phyloP scores from a whole-genome alignment of 257 asterid genomes.

The Ballota nigra region DNA sequence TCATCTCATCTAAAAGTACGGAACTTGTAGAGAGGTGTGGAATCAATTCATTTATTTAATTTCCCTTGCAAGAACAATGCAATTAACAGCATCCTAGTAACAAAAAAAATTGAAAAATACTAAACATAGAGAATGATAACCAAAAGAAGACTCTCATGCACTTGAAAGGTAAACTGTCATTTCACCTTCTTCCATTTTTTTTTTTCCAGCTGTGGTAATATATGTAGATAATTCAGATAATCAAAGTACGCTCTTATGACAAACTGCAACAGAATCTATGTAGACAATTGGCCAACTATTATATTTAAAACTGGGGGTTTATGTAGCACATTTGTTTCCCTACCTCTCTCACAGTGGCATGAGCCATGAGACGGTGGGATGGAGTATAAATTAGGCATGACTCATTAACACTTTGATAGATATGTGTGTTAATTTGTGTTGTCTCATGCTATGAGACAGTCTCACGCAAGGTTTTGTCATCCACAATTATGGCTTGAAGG shows the following conservation, averaged over 20 bases:
- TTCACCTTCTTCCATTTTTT: background rate
- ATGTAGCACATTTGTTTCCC: background rate
- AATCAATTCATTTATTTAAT: too few relatives aligned
- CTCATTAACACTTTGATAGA: too few relatives aligned
- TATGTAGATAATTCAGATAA: background rate
- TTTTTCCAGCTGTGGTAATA: background rate
- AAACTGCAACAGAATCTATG: background rate
- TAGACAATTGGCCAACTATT: background rate
- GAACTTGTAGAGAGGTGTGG: too few relatives aligned
- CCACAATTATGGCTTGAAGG: constrained; percentile 1
- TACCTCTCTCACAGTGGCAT: constrained; percentile 1
- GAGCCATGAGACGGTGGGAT: too few relatives aligned
- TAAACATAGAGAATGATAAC: background rate
- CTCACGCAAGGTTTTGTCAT: too few relatives aligned
- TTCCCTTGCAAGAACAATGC: too few relatives aligned
- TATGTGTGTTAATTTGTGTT: too few relatives aligned
- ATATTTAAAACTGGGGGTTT: background rate
- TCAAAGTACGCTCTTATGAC: background rate
- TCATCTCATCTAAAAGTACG: too few relatives aligned
- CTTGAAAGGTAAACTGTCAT: background rate
- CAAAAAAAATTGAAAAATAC: background rate
- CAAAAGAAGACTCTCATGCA: background rate
- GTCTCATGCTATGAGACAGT: too few relatives aligned
- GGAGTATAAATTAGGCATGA: too few relatives aligned
- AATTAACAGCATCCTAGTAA: constrained; percentile 3